Percentiles rank a stretch among this genome's conserved stretches.
Evolutionary conservation across 441 rosid genomes (phyloP).

Genomic region (Pelargonium australe): DNA sequence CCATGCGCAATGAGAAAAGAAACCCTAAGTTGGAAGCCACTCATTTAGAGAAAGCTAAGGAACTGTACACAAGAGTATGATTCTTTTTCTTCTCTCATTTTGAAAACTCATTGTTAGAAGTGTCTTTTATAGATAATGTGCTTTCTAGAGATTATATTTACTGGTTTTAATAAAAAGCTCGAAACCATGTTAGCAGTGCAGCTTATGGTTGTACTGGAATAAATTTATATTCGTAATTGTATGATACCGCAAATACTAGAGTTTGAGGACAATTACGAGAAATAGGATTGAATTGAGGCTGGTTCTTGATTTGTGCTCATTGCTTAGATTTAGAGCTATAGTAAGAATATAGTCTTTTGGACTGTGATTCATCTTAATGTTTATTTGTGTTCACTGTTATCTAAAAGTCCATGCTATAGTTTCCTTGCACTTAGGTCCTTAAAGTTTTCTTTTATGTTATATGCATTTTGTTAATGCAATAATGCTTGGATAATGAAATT

Average conservation of each 20-base stretch:
- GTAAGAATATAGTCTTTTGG: constrained; percentile 1
- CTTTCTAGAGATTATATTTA: constrained; percentile 2
- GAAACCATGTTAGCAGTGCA: background rate
- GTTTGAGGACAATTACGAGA: background rate
- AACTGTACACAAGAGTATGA: constrained; percentile 83
- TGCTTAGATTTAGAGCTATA: background rate
- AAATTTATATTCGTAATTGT: background rate
- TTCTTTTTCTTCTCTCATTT: constrained; percentile 20
- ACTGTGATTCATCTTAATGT: background rate
- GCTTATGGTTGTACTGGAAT: too few relatives aligned
- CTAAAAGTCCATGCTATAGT: background rate
- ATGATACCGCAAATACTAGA: background rate
- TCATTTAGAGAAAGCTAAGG: constrained; percentile 97
- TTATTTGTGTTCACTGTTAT: background rate
- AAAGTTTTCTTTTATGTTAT: constrained; percentile 5
- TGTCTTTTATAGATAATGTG: constrained; percentile 9
- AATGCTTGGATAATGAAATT: background rate
- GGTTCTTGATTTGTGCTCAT: background rate
- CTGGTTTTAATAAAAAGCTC: background rate
- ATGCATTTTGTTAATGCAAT: constrained; percentile 13
- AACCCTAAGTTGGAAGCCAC: constrained; percentile 97
- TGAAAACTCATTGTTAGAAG: constrained; percentile 2
- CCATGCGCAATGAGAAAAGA: constrained; percentile 98
- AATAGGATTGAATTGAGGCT: background rate
- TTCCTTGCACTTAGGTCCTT: constrained; percentile 6